Percentiles rank a stretch among this genome's conserved stretches.
Evolutionary conservation across 169 alveolate species (phyloP).

Genomic region (Cryptosporidium baileyi): DNA sequence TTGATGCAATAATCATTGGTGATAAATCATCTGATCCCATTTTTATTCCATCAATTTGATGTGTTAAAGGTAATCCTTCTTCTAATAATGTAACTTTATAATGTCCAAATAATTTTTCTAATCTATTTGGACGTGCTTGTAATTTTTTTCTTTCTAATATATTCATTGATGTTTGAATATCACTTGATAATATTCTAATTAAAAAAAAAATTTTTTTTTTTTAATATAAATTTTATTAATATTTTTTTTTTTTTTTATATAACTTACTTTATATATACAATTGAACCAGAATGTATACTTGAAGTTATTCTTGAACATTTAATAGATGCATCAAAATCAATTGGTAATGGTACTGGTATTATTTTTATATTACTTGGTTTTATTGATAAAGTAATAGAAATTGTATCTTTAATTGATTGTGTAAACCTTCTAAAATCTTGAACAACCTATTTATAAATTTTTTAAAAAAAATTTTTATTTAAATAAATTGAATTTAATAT

Average conservation of each 20-base stretch:
- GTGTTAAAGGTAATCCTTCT: conserved; percentile 15
- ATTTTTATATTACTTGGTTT: conserved; percentile 56
- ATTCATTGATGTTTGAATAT: conserved; percentile 9
- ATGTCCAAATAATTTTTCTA: conserved; percentile 51
- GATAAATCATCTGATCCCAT: conserved; percentile 32
- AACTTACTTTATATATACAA: conserved; percentile 60
- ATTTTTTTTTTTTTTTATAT: not conserved
- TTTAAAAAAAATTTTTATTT: not conserved
- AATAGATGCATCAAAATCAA: conserved; percentile 3
- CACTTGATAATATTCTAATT: conserved; percentile 33
- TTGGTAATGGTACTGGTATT: conserved; percentile 56
- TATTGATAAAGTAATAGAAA: conserved; percentile 36
- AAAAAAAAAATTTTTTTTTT: too few species aligned
- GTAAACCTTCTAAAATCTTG: conserved; percentile 67
- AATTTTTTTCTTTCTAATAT: not conserved
- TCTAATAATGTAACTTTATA: conserved; percentile 18
- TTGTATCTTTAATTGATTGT: conserved; percentile 52
- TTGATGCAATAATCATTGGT: conserved; percentile 63
- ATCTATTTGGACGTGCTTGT: not conserved
- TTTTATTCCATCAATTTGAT: conserved; percentile 15
- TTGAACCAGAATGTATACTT: conserved; percentile 53
- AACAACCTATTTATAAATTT: conserved; percentile 3
- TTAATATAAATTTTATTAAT: not conserved
- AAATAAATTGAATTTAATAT: not conserved
- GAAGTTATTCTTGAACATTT: conserved; percentile 47